These are phyloP conservation scores for Cylindrotheca closterium DNA, from an alignment of 108 stramenopile species.

Conservation along the genomic window DNA sequence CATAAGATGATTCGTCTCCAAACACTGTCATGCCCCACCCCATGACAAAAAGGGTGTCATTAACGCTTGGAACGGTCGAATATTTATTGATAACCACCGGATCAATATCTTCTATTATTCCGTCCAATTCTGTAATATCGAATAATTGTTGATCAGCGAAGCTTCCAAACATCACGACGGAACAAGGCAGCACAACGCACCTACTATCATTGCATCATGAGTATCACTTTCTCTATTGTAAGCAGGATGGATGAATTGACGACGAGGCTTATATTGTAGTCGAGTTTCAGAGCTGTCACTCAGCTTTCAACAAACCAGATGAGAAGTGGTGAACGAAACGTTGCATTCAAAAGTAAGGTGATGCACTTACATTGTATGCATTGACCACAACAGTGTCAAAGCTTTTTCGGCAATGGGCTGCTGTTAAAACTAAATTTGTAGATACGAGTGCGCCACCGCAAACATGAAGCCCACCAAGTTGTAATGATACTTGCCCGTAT, in stretches of 20 bases:
- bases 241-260: constrained; percentile 33
- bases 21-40: constrained; percentile 33
- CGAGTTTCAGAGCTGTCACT: background rate
- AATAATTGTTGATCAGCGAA: no score
- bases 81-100: constrained; percentile 26
- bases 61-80: constrained; percentile 5
- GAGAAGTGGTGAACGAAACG: no score
- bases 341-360: no score
- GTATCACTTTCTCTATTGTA: constrained; percentile 32
- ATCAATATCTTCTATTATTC: background rate
- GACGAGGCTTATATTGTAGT: background rate
- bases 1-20: constrained; percentile 1
- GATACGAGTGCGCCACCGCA: constrained; percentile 67
- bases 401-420: constrained; percentile 53
- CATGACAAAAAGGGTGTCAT: constrained; percentile 22
- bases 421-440: constrained; percentile 66
- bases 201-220: constrained; percentile 43
- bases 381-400: constrained; percentile 35
- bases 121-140: constrained; percentile 32
- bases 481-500: constrained; percentile 39
- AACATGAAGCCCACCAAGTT: constrained; percentile 21
- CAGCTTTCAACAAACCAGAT: background rate
- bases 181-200: background rate
- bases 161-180: no score
- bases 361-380: constrained; percentile 30